These are phyloP conservation scores for Aspergillus coremiiformis DNA, from an alignment of 495 filamentous ascomycete species.

Conservation along the genomic window DNA sequence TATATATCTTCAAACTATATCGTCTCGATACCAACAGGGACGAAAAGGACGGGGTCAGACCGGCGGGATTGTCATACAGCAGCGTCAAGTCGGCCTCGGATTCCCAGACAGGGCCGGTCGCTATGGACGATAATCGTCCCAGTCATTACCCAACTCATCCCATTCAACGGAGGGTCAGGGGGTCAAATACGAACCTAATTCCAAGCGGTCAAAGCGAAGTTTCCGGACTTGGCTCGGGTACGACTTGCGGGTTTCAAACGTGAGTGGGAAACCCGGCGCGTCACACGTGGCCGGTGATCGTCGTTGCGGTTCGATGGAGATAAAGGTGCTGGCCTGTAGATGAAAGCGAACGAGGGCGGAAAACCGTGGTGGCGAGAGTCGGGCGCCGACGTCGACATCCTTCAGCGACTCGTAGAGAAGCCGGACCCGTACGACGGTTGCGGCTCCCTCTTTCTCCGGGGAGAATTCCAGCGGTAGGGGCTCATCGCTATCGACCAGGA, in stretches of 20 bases:
- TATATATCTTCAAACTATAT: neutral
- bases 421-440: neutral
- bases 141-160: too few relatives aligned
- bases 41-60: neutral
- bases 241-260: neutral
- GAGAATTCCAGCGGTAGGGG: neutral
- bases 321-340: neutral
- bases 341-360: neutral
- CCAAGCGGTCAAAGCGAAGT: neutral
- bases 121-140: neutral
- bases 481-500: neutral
- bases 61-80: neutral
- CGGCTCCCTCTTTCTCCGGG: neutral
- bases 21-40: neutral
- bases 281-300: neutral
- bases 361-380: neutral
- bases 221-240: neutral
- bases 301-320: neutral
- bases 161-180: neutral
- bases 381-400: neutral
- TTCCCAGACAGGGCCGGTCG: neutral
- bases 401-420: neutral
- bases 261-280: neutral
- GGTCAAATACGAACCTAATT: neutral
- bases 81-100: neutral